Evolutionary conservation across 805 yeast genomes (phyloP).

Genomic region (Suhomyces kilbournensis): DNA sequence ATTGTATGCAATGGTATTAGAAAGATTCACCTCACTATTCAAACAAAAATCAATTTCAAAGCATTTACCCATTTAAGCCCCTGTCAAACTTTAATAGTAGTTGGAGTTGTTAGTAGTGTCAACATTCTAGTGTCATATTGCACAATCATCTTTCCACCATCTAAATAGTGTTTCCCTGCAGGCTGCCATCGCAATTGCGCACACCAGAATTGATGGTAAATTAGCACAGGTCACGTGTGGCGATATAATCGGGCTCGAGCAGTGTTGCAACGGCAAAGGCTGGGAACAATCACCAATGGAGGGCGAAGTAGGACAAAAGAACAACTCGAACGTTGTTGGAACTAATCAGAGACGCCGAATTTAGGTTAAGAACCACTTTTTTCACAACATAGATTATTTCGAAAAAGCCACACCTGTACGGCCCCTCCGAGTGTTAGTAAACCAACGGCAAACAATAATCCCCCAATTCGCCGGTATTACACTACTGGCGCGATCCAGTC

Average conservation of each 20-base stretch:
- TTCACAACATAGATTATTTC: neutral
- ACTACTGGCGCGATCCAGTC: neutral
- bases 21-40: too few relatives aligned
- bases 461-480: neutral
- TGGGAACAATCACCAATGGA: neutral
- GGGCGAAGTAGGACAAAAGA: neutral
- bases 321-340: neutral
- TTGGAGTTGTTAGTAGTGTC: too few relatives aligned
- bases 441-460: neutral
- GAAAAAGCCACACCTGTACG: neutral
- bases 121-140: neutral
- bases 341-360: neutral
- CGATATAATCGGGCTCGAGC: slow-evolving; percentile 2
- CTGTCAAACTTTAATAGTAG: too few relatives aligned
- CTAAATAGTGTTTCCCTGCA: neutral
- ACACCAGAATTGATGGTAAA: neutral
- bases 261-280: neutral
- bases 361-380: neutral
- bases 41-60: too few relatives aligned
- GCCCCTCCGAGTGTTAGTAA: neutral
- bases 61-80: too few relatives aligned
- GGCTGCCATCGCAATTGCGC: neutral
- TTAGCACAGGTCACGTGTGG: slow-evolving; percentile 9
- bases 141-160: neutral
- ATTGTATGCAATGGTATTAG: too few relatives aligned